A percentile compares a stretch with the other conserved stretches of the same genome.
phyloP scores from a whole-genome alignment of 495 filamentous ascomycete genomes.

The Daldinia childiae region DNA sequence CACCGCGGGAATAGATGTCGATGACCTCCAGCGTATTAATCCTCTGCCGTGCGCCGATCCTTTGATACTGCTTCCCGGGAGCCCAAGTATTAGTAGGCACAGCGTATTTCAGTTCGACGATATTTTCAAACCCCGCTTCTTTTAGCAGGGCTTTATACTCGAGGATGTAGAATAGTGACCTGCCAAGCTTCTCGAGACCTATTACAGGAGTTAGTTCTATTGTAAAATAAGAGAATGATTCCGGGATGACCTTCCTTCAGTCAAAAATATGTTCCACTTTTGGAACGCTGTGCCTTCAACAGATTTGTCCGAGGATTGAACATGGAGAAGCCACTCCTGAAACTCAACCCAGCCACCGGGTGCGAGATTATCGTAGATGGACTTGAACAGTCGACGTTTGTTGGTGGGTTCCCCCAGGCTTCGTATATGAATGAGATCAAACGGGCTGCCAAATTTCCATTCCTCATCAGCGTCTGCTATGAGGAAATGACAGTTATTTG shows the following conservation, averaged over 20 bases:
- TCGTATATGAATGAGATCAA: background rate
- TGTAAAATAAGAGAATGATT: background rate
- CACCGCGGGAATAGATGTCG: constrained; percentile 46
- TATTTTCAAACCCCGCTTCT: constrained; percentile 50
- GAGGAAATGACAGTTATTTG: background rate
- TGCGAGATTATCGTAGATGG: constrained; percentile 52
- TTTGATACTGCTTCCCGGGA: constrained; percentile 56
- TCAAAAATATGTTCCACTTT: background rate
- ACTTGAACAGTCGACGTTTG: constrained; percentile 23
- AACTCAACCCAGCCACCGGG: constrained; percentile 66
- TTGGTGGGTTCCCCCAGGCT: background rate
- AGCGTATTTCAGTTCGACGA: constrained; percentile 47
- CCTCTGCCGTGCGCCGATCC: constrained; percentile 56
- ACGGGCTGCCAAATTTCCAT: background rate
- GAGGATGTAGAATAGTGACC: background rate
- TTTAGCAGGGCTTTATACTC: background rate
- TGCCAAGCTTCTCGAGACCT: background rate
- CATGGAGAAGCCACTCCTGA: constrained; percentile 61
- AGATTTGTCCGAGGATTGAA: constrained; percentile 49
- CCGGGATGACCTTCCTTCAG: background rate
- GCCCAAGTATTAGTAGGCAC: constrained; percentile 57
- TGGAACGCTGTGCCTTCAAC: constrained; percentile 49
- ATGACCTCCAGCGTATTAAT: constrained; percentile 47
- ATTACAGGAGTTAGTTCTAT: background rate
- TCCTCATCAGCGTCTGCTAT: background rate